Conservation (phyloP, 1,284 basidiomycete genomes). For the Pseudomicrostroma phylloplanum region DNA sequence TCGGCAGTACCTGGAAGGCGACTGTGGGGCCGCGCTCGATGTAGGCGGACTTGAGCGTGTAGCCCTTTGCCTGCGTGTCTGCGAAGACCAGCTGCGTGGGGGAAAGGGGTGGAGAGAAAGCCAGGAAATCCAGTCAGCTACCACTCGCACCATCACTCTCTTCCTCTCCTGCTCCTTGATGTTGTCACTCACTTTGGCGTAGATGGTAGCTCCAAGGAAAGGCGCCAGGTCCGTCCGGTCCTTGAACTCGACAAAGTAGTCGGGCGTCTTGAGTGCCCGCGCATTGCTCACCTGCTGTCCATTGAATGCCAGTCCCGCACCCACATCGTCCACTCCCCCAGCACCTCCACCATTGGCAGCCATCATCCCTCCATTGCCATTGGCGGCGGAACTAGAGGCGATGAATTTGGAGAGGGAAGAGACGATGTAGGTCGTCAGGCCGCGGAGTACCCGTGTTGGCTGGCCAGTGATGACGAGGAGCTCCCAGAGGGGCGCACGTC, state of each 20-base stretch:
- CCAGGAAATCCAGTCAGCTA: not conserved
- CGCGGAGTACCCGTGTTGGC: conserved; percentile 26
- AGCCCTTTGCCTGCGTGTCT: not conserved
- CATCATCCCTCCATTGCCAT: not conserved
- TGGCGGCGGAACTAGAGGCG: conserved; percentile 18
- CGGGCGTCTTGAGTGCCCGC: conserved; percentile 40
- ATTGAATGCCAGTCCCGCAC: not conserved
- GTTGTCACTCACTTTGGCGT: conserved; percentile 25
- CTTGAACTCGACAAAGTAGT: conserved; percentile 49
- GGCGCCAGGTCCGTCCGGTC: conserved; percentile 44
- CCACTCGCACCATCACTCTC: not conserved
- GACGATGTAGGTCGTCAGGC: conserved; percentile 32
- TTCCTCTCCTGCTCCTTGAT: not conserved
- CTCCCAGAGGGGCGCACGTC: conserved; percentile 42
- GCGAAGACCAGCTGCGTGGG: not conserved
- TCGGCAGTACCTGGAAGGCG: not conserved
- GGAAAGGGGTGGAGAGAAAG: not conserved
- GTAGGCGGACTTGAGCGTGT: not conserved
- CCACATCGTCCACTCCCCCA: conserved; percentile 10
- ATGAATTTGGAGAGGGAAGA: conserved; percentile 25
- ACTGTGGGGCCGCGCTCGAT: not conserved
- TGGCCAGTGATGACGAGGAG: conserved; percentile 42
- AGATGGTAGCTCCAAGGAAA: conserved; percentile 48
- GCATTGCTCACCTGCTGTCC: conserved; percentile 34
- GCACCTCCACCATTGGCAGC: not conserved